A percentile compares a stretch with the other conserved stretches of the same genome.
These are phyloP conservation scores for Phyllosticta paracitricarpa DNA, from an alignment of 2,329 filamentous ascomycete genomes.

Conservation along the genomic window DNA sequence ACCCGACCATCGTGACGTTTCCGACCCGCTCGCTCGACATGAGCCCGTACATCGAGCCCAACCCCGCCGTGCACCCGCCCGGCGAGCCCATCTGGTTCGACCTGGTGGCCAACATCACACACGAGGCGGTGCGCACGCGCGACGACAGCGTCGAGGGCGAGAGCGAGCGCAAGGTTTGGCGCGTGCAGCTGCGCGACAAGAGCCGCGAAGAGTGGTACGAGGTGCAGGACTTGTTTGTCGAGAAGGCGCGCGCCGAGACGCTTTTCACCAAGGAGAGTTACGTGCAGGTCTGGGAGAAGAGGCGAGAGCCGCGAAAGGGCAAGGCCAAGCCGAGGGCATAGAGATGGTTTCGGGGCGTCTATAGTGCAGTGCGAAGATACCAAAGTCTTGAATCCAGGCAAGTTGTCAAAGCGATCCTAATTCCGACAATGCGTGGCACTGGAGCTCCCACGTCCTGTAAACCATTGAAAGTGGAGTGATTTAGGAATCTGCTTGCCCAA, in stretches of 20 bases:
- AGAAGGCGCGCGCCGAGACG: slow-evolving; percentile 78
- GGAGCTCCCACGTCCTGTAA: no score
- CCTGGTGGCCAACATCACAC: slow-evolving; percentile 87
- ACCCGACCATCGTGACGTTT: slow-evolving; percentile 97
- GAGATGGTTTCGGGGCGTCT: not conserved
- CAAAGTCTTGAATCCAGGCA: no score
- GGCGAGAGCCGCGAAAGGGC: slow-evolving; percentile 43
- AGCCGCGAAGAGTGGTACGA: slow-evolving; percentile 81
- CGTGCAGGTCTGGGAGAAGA: slow-evolving; percentile 89
- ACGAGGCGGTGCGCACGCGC: slow-evolving; percentile 65
- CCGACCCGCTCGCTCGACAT: slow-evolving; percentile 78
- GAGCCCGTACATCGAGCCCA: slow-evolving; percentile 82
- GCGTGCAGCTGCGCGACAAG: slow-evolving; percentile 78
- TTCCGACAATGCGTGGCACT: no score
- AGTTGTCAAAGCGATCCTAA: no score
- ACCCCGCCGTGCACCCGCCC: slow-evolving; percentile 57
- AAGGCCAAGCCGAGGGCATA: slow-evolving; percentile 19
- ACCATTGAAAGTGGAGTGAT: no score
- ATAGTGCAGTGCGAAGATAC: no score
- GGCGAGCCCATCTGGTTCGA: slow-evolving; percentile 90
- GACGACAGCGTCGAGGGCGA: slow-evolving; percentile 82
- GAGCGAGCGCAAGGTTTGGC: slow-evolving; percentile 89
- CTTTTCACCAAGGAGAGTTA: slow-evolving; percentile 91
- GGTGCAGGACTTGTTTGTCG: slow-evolving; percentile 87
- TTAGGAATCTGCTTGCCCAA: no score